phyloP scores from a whole-genome alignment of 2,329 filamentous ascomycete species.

The Xylaria sp. region DNA sequence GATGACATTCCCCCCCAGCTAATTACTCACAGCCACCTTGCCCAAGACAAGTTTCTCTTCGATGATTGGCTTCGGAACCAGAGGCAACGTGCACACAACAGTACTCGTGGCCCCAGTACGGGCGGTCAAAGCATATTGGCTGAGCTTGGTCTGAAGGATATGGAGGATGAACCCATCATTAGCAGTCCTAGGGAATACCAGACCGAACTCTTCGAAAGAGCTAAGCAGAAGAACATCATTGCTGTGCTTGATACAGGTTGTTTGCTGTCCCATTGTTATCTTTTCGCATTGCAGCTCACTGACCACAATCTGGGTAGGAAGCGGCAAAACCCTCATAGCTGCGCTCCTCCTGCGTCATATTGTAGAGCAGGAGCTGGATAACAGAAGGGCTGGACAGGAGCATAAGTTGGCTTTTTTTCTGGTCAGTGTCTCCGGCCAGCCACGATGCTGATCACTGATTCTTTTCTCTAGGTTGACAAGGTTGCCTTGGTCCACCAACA shows the following conservation, averaged over 20 bases:
- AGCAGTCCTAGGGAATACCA: conserved; percentile 89
- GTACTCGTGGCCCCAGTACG: neutral
- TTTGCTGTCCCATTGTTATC: conserved; percentile 7
- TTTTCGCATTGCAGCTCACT: conserved; percentile 14
- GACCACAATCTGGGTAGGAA: conserved; percentile 63
- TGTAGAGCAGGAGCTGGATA: conserved; percentile 80
- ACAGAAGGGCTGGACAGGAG: conserved; percentile 68
- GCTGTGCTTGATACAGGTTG: conserved; percentile 91
- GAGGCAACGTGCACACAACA: conserved; percentile 28
- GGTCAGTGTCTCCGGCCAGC: conserved; percentile 55
- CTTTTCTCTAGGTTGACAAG: conserved; percentile 73
- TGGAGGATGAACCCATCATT: conserved; percentile 68
- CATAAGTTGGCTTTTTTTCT: conserved; percentile 85
- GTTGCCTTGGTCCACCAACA: conserved; percentile 93
- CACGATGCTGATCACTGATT: conserved; percentile 2
- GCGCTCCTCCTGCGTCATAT: conserved; percentile 82
- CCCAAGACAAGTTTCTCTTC: conserved; percentile 31
- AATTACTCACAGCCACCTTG: neutral
- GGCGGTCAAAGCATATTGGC: neutral
- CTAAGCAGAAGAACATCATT: conserved; percentile 86
- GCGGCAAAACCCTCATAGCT: conserved; percentile 96
- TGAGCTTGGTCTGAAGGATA: conserved; percentile 45
- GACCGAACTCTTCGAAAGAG: conserved; percentile 87
- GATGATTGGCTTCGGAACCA: conserved; percentile 34
- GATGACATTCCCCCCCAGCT: neutral